These are phyloP conservation scores for Paecilomyces variotii DNA, from an alignment of 2,329 filamentous ascomycete genomes.

Conservation along the genomic window DNA sequence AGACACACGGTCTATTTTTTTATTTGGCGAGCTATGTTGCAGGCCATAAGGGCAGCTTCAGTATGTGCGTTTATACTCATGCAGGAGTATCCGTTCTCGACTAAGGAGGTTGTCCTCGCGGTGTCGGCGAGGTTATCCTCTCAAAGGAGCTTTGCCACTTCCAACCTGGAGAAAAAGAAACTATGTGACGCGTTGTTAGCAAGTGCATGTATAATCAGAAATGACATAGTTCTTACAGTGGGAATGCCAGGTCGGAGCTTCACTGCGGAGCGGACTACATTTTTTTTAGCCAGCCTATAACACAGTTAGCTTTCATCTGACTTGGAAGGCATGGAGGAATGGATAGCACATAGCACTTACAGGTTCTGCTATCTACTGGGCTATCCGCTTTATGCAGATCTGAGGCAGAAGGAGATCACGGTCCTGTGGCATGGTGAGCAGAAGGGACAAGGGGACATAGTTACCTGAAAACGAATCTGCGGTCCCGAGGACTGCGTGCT, in stretches of 20 bases:
- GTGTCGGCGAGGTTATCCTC: not conserved
- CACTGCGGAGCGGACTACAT: constrained; percentile 1
- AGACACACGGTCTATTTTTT: not conserved
- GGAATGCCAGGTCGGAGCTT: constrained; percentile 1
- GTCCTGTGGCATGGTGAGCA: not conserved
- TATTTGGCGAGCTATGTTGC: not conserved
- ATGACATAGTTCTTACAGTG: not conserved
- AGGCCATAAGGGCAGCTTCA: not conserved
- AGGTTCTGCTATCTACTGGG: constrained; percentile 16
- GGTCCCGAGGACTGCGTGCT: not conserved
- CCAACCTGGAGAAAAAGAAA: not conserved
- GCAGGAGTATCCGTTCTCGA: not conserved
- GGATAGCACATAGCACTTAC: constrained; percentile 4
- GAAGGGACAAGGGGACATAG: not conserved
- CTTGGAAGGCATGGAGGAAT: not conserved
- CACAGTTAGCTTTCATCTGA: not conserved
- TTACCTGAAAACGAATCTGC: not conserved
- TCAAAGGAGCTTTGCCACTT: not conserved
- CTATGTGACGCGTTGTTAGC: not conserved
- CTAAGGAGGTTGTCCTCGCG: not conserved
- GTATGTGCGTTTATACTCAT: not conserved
- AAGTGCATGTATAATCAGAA: not conserved
- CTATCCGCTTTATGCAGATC: constrained; percentile 4
- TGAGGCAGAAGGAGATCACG: constrained; percentile 5
- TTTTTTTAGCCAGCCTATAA: constrained; percentile 9